Evolutionary conservation across 352 stramenopile species (phyloP), one percentile per base, ranked within the genome.

Genomic region (Pythium graminicola): DNA sequence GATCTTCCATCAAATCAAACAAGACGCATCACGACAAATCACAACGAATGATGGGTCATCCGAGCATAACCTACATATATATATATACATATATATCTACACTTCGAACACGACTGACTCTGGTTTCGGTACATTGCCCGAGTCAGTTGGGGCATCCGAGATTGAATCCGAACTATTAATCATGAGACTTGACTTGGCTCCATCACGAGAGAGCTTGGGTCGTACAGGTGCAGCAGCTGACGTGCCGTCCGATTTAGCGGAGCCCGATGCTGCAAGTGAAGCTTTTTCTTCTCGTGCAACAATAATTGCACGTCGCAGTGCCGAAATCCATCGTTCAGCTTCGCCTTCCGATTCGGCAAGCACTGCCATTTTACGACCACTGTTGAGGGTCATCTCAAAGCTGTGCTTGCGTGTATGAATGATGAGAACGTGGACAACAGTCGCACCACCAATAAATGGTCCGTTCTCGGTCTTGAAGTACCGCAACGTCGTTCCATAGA

Each of bases 391-490:
- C 40, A 93, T 74, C 55, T 93, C 80, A 28, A 91, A 68, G 60
- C 77, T 89, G 41, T 88, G 62, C 56, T 76, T 73, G 64, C 75
- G 86, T 14, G 69, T 76, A 26, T 72, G 74, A 43, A 86, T 53
- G 0, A 80, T 72, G 23, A 82, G 64, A 6, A 93, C 78, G 50
- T 89, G 74, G 16, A 79, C 85, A 11, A 90, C 74, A 11, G 72
- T 82, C 27, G 82, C 69, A 54, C 67, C 85, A 32, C 73, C 69
- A 38, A 91, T 57, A 10, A 89, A 60, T 4, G 77, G 69, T 0
- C 80, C 82, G 24, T 83, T 84, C 59, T 87, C 79, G 38, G 78
- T 93, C 60, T 90, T 87, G 48, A 86, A 93, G 62, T 93, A 93
- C 42, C 77, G 84, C 48, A 93, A 57, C n/a, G 70, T 80, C 33